phyloP scores from a whole-genome alignment of 768 basidiomycete genomes.

The Leucocoprinus sp. region DNA sequence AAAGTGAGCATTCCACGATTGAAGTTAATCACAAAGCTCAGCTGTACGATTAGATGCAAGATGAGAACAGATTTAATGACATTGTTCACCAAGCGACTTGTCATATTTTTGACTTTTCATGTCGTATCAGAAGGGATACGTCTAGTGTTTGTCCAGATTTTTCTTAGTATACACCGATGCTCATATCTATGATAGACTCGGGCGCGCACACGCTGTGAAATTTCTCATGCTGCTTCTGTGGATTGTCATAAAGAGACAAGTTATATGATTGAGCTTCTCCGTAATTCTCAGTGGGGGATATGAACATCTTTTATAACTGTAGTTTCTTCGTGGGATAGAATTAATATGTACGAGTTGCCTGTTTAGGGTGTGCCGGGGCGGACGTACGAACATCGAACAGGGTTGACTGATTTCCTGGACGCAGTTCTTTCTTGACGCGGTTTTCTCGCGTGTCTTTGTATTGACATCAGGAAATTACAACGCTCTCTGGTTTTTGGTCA shows the following conservation, averaged over 20 bases:
- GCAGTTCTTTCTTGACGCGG: slow-evolving; percentile 15
- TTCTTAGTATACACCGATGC: background rate
- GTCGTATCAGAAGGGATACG: slow-evolving; percentile 80
- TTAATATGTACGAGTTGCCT: background rate
- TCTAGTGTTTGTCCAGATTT: slow-evolving; percentile 54
- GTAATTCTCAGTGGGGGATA: slow-evolving; percentile 16
- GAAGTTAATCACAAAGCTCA: background rate
- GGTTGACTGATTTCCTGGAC: slow-evolving; percentile 18
- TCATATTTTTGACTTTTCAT: slow-evolving; percentile 70
- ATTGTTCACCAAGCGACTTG: slow-evolving; percentile 59
- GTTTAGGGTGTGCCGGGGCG: slow-evolving; percentile 9
- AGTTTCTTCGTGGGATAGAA: too few relatives aligned
- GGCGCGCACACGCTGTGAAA: slow-evolving; percentile 74
- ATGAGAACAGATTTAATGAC: slow-evolving; percentile 49
- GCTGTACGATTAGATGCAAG: slow-evolving; percentile 38
- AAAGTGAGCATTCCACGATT: slow-evolving; percentile 37
- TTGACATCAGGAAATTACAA: background rate
- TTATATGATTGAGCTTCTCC: slow-evolving; percentile 50
- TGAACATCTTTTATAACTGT: background rate
- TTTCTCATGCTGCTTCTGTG: slow-evolving; percentile 54
- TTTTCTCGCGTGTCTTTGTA: background rate
- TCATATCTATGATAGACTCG: slow-evolving; percentile 44
- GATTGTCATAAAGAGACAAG: slow-evolving; percentile 66
- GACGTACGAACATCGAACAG: slow-evolving; percentile 9
- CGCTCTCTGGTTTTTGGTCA: background rate